Base-by-base conservation (phyloP, 192 early-diverging fungal genomes). In the Gryganskiella cystojenkinii region DNA sequence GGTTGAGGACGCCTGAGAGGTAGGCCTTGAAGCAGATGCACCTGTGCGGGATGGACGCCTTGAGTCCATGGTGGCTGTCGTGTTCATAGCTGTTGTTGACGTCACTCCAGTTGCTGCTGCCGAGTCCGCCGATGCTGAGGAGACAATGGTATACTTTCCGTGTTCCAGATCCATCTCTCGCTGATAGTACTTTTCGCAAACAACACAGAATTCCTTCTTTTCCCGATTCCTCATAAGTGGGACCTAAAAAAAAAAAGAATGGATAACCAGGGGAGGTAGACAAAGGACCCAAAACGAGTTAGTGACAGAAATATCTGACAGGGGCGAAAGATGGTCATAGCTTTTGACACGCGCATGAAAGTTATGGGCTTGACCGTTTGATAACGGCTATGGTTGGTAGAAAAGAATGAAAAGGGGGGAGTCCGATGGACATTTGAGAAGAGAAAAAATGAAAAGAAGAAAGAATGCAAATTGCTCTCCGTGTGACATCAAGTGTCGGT, bases 161-260 rank as follows among this genome's bases (percentile, higher is more conserved):
- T 45, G 42, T 8, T 67, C 55, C 19, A 34, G 40, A 5, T 50
- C 42, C 28, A 54, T 40, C 20, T 57, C 55, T 13, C 25, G 55
- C 13, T 51, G 34, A 52, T 44, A 53, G 40, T 44, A 53, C 5
- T 44, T 68, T 10, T 61, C 67, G 28, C 74, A 78, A 24, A 59
- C 35, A 17, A 78, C 67, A 56, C 74, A 78, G 25, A 52, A 45
- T 5, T 64, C 74, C 28, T 58, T 63, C 40, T 69, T 78, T 57
- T 78, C 74, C 31, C 56, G 74, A 37, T 47, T 78, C 45, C 66
- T 67, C 54, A 78, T 64, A 35, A 78, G 47, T 24, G 66, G 66
- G 27, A 78, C 56, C 74, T 73, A 34, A 3, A 58, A 11, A 11
- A 28, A 17, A 55, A 49, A 15, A 50, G 50, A 56, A 14, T n/a